These are phyloP conservation scores for Eragrostis curvula DNA, from an alignment of 176 grass and related monocot species.

Conservation along the genomic window DNA sequence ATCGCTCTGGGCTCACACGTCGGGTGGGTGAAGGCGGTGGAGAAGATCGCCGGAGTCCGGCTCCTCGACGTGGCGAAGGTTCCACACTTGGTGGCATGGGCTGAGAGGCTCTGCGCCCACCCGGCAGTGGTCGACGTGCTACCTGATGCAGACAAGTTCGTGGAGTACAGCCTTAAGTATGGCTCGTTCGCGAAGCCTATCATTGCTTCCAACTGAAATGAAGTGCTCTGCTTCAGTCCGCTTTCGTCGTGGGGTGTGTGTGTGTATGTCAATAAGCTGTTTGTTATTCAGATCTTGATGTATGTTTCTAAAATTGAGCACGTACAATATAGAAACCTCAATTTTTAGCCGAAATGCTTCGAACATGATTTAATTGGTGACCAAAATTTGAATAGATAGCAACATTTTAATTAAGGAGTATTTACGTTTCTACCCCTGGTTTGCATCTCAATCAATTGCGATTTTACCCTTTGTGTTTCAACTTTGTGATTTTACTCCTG, in stretches of 20 bases:
- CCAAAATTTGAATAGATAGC: too few relatives aligned
- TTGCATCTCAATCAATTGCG: too few relatives aligned
- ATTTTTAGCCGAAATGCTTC: too few relatives aligned
- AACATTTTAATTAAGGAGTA: too few relatives aligned
- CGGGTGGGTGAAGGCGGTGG: conserved; percentile 25
- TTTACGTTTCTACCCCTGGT: too few relatives aligned
- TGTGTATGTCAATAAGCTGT: neutral
- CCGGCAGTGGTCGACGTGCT: conserved; percentile 28
- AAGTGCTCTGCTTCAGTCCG: neutral
- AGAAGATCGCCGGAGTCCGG: conserved; percentile 15
- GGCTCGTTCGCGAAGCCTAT: neutral
- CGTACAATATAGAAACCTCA: too few relatives aligned
- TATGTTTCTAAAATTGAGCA: neutral
- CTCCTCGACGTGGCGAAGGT: conserved; percentile 42
- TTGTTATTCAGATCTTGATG: neutral
- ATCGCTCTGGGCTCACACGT: conserved; percentile 32
- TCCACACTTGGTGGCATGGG: conserved; percentile 44
- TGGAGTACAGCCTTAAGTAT: conserved; percentile 20
- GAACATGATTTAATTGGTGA: too few relatives aligned
- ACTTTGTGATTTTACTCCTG: too few relatives aligned
- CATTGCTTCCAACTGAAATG: neutral
- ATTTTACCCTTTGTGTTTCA: too few relatives aligned
- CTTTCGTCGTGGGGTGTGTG: neutral
- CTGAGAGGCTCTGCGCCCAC: conserved; percentile 8
- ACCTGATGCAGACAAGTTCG: conserved; percentile 30